Percentiles rank a stretch among this genome's conserved stretches.
These are phyloP conservation scores for Pythium apleroticum DNA, from an alignment of 352 stramenopile genomes.

Conservation along the genomic window DNA sequence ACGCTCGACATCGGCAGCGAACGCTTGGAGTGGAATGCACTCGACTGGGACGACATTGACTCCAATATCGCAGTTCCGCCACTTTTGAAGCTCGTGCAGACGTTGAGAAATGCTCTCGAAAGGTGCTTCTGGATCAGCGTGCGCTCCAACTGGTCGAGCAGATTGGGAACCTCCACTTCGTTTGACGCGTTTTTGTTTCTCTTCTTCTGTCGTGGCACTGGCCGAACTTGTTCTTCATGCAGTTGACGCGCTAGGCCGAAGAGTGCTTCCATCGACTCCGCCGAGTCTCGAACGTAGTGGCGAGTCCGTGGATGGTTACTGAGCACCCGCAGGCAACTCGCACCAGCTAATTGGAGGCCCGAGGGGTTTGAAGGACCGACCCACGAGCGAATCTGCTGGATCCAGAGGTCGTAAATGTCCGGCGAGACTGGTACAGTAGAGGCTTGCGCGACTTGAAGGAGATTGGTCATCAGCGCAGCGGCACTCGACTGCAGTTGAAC, in stretches of 20 bases:
- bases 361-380: constrained; percentile 8
- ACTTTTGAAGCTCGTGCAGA: constrained; percentile 61
- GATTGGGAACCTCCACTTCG: constrained; percentile 3
- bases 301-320: constrained; percentile 47
- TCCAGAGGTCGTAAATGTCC: constrained; percentile 60
- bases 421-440: constrained; percentile 30
- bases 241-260: constrained; percentile 50
- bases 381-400: constrained; percentile 61
- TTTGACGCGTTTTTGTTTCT: background rate
- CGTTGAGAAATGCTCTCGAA: constrained; percentile 46
- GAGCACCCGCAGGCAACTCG: constrained; percentile 54
- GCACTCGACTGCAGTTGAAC: constrained; percentile 43
- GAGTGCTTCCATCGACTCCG: constrained; percentile 46
- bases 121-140: constrained; percentile 36
- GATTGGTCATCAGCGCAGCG: constrained; percentile 40
- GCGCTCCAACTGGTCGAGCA: constrained; percentile 23
- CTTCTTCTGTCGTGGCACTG: background rate
- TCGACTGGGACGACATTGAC: constrained; percentile 38
- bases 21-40: constrained; percentile 56
- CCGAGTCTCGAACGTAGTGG: constrained; percentile 51
- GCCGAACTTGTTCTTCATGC: constrained; percentile 35
- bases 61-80: constrained; percentile 45
- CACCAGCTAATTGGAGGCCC: constrained; percentile 40
- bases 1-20: constrained; percentile 67
- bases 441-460: constrained; percentile 48